Conservation (phyloP, 345 rosid genomes). For the Bruguiera gymnorhiza region DNA sequence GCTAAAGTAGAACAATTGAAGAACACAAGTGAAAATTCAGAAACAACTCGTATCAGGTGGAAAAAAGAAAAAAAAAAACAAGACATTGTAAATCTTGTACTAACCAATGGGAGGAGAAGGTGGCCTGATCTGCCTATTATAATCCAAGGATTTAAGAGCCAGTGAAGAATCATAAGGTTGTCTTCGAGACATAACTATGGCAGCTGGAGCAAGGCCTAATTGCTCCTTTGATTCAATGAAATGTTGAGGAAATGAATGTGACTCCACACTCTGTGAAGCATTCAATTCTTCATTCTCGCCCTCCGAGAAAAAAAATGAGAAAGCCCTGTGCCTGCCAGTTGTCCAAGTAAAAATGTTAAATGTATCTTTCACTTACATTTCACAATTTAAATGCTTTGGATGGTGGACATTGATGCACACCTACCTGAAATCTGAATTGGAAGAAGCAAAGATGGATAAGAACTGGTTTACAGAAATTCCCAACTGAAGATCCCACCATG, state of each 20-base stretch:
- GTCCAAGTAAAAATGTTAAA: neutral
- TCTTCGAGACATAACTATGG: constrained; percentile 58
- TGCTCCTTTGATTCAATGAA: constrained; percentile 59
- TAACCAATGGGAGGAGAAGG: constrained; percentile 54
- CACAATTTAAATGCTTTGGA: constrained; percentile 3
- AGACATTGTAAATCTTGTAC: constrained; percentile 14
- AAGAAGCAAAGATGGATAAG: constrained; percentile 71
- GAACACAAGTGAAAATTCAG: neutral
- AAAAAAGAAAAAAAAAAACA: neutral
- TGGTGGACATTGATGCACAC: neutral
- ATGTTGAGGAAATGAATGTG: constrained; percentile 82
- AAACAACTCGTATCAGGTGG: neutral
- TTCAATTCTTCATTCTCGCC: constrained; percentile 80
- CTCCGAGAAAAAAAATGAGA: constrained; percentile 72
- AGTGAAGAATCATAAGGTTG: constrained; percentile 52
- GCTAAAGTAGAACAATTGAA: constrained; percentile 24
- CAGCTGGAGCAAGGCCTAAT: constrained; percentile 82
- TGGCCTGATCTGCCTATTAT: constrained; percentile 55
- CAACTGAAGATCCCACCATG: constrained; percentile 97
- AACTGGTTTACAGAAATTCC: constrained; percentile 94
- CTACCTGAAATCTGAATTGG: constrained; percentile 83
- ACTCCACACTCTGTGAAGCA: constrained; percentile 63
- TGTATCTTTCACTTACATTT: neutral
- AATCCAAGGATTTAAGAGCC: constrained; percentile 53
- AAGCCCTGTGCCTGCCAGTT: constrained; percentile 69